phyloP scores from a whole-genome alignment of 768 basidiomycete genomes.

The Naganishia vaughanmartiniae region DNA sequence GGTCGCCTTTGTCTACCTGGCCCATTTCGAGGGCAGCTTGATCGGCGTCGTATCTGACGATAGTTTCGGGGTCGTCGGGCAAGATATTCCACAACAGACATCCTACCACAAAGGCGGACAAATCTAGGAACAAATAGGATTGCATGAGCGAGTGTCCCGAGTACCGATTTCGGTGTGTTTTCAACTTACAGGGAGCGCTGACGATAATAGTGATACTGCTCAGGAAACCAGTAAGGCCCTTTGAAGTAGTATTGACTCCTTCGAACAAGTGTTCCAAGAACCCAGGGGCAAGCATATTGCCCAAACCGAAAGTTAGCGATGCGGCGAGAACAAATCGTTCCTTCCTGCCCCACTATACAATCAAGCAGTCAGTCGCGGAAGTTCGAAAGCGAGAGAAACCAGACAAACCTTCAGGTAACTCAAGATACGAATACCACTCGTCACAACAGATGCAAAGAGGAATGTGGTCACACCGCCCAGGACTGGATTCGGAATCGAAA shows the following conservation, averaged over 20 bases:
- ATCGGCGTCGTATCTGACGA: slow-evolving; percentile 18
- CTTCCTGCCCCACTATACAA: slow-evolving; percentile 58
- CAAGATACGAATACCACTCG: slow-evolving; percentile 48
- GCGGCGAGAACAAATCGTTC: slow-evolving; percentile 70
- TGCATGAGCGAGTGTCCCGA: not conserved
- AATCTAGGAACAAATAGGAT: slow-evolving; percentile 53
- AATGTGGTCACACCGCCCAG: slow-evolving; percentile 84
- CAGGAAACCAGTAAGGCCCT: slow-evolving; percentile 67
- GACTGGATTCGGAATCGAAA: slow-evolving; percentile 78
- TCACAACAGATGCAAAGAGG: slow-evolving; percentile 70
- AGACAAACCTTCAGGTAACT: slow-evolving; percentile 54
- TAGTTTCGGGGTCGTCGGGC: slow-evolving; percentile 50
- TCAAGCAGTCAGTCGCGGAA: not conserved
- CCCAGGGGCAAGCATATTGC: slow-evolving; percentile 65
- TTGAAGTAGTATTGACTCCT: slow-evolving; percentile 58
- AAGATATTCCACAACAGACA: slow-evolving; percentile 62
- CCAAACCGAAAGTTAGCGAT: slow-evolving; percentile 67
- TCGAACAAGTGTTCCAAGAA: slow-evolving; percentile 72
- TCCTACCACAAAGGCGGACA: slow-evolving; percentile 62
- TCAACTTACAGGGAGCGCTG: slow-evolving; percentile 71
- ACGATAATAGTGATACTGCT: slow-evolving; percentile 75
- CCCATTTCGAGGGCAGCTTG: slow-evolving; percentile 25
- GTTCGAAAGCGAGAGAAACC: slow-evolving; percentile 3
- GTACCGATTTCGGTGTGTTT: not conserved
- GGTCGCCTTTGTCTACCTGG: slow-evolving; percentile 10